A percentile compares a stretch with the other conserved stretches of the same genome.
These are phyloP conservation scores for Pichia eremophila DNA, from an alignment of 805 yeast species.

Conservation along the genomic window DNA sequence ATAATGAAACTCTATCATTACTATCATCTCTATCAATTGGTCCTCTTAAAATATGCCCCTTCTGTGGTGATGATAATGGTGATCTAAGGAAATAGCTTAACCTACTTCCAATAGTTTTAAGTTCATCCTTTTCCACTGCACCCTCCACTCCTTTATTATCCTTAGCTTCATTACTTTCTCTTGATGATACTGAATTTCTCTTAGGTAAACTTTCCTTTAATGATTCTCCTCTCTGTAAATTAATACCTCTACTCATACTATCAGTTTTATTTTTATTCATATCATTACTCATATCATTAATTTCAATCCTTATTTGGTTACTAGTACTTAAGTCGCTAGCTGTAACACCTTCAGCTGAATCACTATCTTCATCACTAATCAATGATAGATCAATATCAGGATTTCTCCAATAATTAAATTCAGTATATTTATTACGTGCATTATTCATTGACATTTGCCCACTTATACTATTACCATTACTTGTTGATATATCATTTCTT, in stretches of 20 bases:
- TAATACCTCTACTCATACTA: too few relatives aligned
- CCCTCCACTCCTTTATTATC: background rate
- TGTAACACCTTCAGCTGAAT: conserved; percentile 15
- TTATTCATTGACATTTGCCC: conserved; percentile 12
- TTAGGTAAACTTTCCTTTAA: background rate
- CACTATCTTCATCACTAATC: conserved; percentile 37
- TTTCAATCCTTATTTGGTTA: background rate
- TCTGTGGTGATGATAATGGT: conserved; percentile 3
- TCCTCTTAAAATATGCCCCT: background rate
- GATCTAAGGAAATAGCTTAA: conserved; percentile 5
- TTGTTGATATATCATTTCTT: background rate
- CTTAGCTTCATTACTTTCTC: background rate
- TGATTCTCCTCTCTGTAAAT: too few relatives aligned
- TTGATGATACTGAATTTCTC: background rate
- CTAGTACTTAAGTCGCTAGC: background rate
- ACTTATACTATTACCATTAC: background rate
- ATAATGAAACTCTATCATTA: background rate
- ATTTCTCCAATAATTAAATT: conserved; percentile 87
- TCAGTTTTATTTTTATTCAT: background rate
- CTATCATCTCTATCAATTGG: background rate
- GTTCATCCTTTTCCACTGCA: background rate
- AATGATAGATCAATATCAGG: conserved; percentile 53
- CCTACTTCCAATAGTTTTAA: conserved; percentile 2
- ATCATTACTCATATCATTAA: background rate
- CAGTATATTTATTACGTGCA: conserved; percentile 61